Evolutionary conservation across 2,329 filamentous ascomycete species (phyloP).

Genomic region (Aspergillus sp.): DNA sequence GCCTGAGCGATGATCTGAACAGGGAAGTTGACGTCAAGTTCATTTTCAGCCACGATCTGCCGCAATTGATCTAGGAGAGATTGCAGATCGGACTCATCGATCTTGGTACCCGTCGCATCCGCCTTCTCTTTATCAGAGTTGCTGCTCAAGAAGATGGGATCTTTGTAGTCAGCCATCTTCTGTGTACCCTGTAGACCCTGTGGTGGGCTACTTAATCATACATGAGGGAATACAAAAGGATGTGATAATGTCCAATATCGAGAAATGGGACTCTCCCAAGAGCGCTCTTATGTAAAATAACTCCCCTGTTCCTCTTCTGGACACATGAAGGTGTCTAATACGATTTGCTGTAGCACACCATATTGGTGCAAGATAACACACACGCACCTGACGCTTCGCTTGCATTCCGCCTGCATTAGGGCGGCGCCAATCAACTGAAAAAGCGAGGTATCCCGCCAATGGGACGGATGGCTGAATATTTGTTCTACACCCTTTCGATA

Average conservation of each 20-base stretch:
- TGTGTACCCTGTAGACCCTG: not conserved
- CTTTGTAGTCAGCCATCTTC: not conserved
- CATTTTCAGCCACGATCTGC: not conserved
- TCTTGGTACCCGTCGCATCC: not conserved
- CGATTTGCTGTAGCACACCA: not conserved
- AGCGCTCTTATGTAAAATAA: not conserved
- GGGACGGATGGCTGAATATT: not conserved
- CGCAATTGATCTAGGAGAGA: not conserved
- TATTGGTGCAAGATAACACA: not conserved
- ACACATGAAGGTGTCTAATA: no score
- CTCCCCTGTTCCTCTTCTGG: not conserved
- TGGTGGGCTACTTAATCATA: not conserved
- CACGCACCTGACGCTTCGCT: not conserved
- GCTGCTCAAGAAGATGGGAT: not conserved
- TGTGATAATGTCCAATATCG: not conserved
- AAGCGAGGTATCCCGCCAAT: not conserved
- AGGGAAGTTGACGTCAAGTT: conserved; percentile 5
- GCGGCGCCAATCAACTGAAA: not conserved
- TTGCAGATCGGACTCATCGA: not conserved
- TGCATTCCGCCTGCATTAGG: not conserved
- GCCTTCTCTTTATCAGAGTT: not conserved
- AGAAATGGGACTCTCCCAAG: not conserved
- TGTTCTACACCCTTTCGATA: no score
- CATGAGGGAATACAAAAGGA: not conserved
- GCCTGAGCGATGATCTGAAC: conserved; percentile 6